Conservation (phyloP, 805 yeast genomes). For the Naumovozyma castellii region DNA sequence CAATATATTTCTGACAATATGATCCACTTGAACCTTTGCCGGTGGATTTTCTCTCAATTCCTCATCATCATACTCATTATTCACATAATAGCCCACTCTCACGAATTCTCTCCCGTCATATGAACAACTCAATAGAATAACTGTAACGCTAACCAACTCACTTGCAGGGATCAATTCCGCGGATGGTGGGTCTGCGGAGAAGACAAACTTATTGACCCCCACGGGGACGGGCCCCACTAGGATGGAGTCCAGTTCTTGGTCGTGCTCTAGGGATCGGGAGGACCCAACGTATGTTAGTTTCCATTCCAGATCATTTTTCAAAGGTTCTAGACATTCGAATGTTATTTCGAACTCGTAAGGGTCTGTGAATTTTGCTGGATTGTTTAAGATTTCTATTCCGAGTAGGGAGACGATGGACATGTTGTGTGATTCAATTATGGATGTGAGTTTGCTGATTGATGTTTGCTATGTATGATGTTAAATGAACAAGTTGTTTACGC, state of each 20-base stretch:
- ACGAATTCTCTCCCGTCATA: conserved; percentile 92
- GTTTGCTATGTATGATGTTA: no score
- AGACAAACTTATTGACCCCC: conserved; percentile 86
- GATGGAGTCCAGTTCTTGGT: conserved; percentile 90
- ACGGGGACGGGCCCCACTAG: conserved; percentile 99
- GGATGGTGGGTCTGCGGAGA: conserved; percentile 93
- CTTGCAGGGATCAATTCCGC: conserved; percentile 94
- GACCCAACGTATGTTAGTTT: conserved; percentile 95
- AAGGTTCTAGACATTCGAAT: conserved; percentile 89
- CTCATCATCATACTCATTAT: conserved; percentile 91
- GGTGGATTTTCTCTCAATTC: conserved; percentile 93
- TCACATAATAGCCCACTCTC: conserved; percentile 94
- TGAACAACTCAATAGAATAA: conserved; percentile 83
- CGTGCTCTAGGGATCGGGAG: conserved; percentile 87
- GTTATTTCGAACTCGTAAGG: conserved; percentile 96
- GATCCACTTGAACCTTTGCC: conserved; percentile 83
- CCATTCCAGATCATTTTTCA: conserved; percentile 86
- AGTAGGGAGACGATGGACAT: conserved; percentile 92
- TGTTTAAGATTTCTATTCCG: conserved; percentile 85
- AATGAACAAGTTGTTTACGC: no score
- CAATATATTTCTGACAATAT: conserved; percentile 83
- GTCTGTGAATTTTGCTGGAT: conserved; percentile 89
- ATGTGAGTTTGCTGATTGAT: no score
- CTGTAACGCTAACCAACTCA: conserved; percentile 91
- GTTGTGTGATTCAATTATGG: neutral